Percentiles rank a stretch among this genome's conserved stretches.
These are phyloP conservation scores for Globisporangium paroecandrum DNA, from an alignment of 352 stramenopile species.

Conservation along the genomic window DNA sequence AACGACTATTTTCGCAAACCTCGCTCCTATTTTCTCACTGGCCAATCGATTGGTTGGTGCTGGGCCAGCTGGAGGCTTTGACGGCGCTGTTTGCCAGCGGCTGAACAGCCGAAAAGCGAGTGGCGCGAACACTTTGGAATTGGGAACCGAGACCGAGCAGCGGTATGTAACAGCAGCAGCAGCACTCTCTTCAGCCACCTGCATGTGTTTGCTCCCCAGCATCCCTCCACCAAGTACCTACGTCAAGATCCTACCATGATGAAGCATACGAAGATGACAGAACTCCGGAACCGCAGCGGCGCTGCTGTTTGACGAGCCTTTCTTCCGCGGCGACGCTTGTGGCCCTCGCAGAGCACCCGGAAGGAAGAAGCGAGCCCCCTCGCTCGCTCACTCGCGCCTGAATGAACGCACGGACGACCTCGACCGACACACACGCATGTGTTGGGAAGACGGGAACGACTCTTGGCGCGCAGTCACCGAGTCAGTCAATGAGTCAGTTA, in stretches of 20 bases:
- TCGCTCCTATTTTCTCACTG: neutral
- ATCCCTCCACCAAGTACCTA: conserved; percentile 15
- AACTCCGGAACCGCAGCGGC: conserved; percentile 13
- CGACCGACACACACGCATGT: conserved; percentile 3
- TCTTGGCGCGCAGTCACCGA: conserved; percentile 11
- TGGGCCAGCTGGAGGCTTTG: neutral
- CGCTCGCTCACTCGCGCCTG: neutral
- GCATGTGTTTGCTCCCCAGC: conserved; percentile 3
- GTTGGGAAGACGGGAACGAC: conserved; percentile 20
- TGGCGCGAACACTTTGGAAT: conserved; percentile 65
- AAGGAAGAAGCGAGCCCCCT: neutral
- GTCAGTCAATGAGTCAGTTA: neutral
- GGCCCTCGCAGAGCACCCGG: neutral
- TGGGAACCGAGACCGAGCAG: conserved; percentile 69
- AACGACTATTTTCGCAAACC: neutral
- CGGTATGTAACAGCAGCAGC: conserved; percentile 51
- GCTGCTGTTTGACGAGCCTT: conserved; percentile 10
- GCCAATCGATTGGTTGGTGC: conserved; percentile 8
- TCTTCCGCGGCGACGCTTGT: neutral
- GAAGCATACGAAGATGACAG: conserved; percentile 15
- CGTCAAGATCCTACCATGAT: conserved; percentile 16
- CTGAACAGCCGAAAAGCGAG: neutral
- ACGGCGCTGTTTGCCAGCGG: neutral
- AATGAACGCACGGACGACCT: conserved; percentile 15
- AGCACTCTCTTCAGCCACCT: neutral